Conservation (phyloP, 108 stramenopile species). For the Cyclostephanos tholiformis region DNA sequence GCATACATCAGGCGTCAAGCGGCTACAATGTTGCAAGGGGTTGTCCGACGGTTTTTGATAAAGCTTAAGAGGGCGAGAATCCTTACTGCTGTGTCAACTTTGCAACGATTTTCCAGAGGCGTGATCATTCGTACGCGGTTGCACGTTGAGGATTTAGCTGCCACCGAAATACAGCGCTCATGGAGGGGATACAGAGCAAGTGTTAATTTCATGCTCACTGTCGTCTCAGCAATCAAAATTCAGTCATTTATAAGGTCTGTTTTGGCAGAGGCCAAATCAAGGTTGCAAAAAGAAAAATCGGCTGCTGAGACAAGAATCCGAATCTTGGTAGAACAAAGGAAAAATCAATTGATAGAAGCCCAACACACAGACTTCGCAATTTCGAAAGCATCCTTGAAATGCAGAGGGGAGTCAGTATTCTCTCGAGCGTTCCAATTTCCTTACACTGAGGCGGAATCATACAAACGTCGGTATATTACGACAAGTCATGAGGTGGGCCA, state of each 20-base stretch:
- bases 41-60: too few species aligned
- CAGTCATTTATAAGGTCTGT: constrained; percentile 48
- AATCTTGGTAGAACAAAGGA: background rate
- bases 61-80: constrained; percentile 3
- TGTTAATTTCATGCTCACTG: constrained; percentile 34
- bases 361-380: background rate
- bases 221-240: constrained; percentile 50
- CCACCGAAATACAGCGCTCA: constrained; percentile 66
- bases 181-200: constrained; percentile 68
- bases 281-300: constrained; percentile 14
- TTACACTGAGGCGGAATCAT: too few species aligned
- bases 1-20: constrained; percentile 1
- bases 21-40: too few species aligned
- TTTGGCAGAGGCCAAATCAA: constrained; percentile 9
- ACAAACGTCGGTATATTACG: too few species aligned
- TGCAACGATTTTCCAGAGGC: constrained; percentile 12
- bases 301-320: background rate
- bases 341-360: background rate
- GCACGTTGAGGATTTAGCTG: constrained; percentile 51
- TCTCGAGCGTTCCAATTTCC: too few species aligned
- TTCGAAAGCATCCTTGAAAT: too few species aligned
- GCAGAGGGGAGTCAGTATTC: too few species aligned
- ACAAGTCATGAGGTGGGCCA: too few species aligned
- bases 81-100: constrained; percentile 2
- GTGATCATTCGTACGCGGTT: constrained; percentile 22